These are phyloP conservation scores for Helichrysum umbraculigerum DNA, from an alignment of 129 eudicot genomes.

Conservation along the genomic window DNA sequence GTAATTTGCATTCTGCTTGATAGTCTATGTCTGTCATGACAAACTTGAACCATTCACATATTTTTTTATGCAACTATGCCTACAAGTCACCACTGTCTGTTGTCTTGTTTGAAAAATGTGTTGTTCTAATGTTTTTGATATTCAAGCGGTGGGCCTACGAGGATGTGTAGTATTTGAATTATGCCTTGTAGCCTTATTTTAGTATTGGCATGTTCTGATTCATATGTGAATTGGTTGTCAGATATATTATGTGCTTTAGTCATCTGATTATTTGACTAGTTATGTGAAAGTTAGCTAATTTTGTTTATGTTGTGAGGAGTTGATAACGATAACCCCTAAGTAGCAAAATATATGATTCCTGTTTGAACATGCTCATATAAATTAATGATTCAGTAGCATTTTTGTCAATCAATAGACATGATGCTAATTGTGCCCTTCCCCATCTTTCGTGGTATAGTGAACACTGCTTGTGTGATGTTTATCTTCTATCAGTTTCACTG, in stretches of 20 bases:
- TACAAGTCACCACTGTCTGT: not conserved
- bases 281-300: constrained; percentile 19
- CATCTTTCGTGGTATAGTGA: constrained; percentile 8
- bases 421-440: constrained; percentile 14
- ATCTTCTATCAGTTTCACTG: constrained; percentile 8
- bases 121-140: not conserved
- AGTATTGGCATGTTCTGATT: constrained; percentile 10
- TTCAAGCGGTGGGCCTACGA: not conserved
- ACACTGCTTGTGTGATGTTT: constrained; percentile 13
- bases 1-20: constrained; percentile 40
- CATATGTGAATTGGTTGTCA: constrained; percentile 4
- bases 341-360: not conserved
- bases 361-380: not conserved
- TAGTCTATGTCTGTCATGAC: not conserved
- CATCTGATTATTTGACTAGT: constrained; percentile 8
- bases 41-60: not conserved
- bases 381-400: not conserved
- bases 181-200: not conserved
- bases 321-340: not conserved
- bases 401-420: constrained; percentile 2
- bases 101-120: not conserved
- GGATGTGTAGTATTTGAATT: not conserved
- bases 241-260: not conserved
- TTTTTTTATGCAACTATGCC: not conserved
- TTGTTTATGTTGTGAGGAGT: not conserved